Conservation (phyloP, 805 yeast species). For the Metschnikowia kofuensis region DNA sequence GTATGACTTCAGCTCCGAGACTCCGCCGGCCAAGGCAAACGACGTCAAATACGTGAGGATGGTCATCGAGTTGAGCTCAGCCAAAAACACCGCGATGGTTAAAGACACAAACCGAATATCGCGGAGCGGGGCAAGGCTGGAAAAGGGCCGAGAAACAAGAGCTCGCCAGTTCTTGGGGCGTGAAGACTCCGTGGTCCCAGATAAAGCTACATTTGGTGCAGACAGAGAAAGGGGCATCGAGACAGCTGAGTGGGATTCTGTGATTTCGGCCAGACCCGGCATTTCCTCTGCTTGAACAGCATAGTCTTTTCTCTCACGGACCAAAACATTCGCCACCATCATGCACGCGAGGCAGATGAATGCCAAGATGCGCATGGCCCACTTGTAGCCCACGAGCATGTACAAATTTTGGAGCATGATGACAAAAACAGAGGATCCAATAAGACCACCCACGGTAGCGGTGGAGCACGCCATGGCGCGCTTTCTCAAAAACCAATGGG, state of each 20-base stretch:
- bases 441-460: constrained; percentile 49
- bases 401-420: constrained; percentile 51
- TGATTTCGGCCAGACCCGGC: background rate
- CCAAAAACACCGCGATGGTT: constrained; percentile 40
- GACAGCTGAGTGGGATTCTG: background rate
- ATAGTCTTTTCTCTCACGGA: constrained; percentile 4
- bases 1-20: constrained; percentile 41
- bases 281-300: no score
- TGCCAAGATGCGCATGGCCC: constrained; percentile 52
- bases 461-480: constrained; percentile 46
- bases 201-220: background rate
- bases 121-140: constrained; percentile 27
- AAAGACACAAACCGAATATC: constrained; percentile 44
- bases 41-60: constrained; percentile 52
- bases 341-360: constrained; percentile 42
- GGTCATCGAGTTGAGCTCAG: constrained; percentile 47
- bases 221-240: background rate
- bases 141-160: background rate
- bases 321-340: constrained; percentile 10
- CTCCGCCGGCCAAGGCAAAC: constrained; percentile 49
- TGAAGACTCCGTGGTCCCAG: background rate
- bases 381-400: constrained; percentile 45
- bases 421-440: constrained; percentile 55
- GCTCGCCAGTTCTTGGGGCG: background rate
- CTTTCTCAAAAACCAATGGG: constrained; percentile 43